Evolutionary conservation across 1,284 basidiomycete species (phyloP).

Genomic region (Kwoniella shivajii): DNA sequence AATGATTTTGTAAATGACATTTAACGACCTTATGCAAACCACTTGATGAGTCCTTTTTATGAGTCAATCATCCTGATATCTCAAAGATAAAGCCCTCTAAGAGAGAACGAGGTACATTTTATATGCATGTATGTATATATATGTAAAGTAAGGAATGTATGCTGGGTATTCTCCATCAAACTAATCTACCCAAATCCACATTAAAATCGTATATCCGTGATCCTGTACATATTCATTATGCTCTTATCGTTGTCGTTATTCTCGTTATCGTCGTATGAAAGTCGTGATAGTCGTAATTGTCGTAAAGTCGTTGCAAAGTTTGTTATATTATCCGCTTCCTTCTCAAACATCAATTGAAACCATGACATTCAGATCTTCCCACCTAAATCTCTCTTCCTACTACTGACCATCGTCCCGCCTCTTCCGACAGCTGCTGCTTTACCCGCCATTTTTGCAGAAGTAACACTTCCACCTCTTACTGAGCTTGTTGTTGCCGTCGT

Average conservation of each 20-base stretch:
- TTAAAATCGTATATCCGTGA: too few species aligned
- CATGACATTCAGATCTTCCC: conserved; percentile 7
- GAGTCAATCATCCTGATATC: too few species aligned
- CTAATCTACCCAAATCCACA: too few species aligned
- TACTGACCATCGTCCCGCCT: conserved; percentile 1
- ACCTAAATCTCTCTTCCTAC: conserved; percentile 15
- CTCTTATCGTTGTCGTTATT: neutral
- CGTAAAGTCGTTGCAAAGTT: neutral
- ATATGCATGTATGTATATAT: neutral
- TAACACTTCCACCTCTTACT: neutral
- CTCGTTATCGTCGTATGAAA: neutral
- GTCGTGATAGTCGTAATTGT: neutral
- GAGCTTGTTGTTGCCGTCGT: neutral
- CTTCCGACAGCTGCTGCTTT: conserved; percentile 8
- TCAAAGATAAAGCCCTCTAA: too few species aligned
- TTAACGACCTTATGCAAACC: too few species aligned
- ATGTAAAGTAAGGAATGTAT: neutral
- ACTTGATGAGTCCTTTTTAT: too few species aligned
- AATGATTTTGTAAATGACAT: too few species aligned
- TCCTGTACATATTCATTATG: neutral
- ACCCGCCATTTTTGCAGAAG: neutral
- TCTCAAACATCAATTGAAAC: too few species aligned
- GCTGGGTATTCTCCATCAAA: too few species aligned
- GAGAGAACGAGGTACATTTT: neutral
- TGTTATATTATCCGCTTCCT: too few species aligned